phyloP scores from a whole-genome alignment of 169 alveolate species.

The Plasmodium coatneyi region DNA sequence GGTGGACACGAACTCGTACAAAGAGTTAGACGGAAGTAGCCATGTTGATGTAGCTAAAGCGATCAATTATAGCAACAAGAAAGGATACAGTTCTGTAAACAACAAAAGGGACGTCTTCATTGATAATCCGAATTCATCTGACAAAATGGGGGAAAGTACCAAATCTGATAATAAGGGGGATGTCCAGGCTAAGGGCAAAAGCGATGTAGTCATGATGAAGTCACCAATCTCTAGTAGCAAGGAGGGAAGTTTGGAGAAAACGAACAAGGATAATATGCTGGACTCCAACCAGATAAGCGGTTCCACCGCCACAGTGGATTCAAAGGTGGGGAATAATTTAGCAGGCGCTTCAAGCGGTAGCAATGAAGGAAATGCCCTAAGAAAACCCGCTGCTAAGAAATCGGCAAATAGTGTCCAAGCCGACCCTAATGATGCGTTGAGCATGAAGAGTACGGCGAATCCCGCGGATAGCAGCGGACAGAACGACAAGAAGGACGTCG shows the following conservation, averaged over 20 bases:
- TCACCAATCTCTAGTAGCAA: background rate
- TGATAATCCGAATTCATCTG: background rate
- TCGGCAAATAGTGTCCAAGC: background rate
- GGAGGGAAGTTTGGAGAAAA: background rate
- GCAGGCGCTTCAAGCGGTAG: background rate
- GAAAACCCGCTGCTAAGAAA: background rate
- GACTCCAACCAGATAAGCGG: background rate
- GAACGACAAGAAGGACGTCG: background rate
- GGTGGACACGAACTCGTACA: background rate
- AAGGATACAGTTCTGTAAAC: background rate
- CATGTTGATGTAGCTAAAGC: background rate
- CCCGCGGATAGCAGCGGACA: background rate
- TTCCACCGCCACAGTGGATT: background rate
- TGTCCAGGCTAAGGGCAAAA: background rate
- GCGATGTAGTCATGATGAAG: background rate
- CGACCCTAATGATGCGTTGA: background rate
- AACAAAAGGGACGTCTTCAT: background rate
- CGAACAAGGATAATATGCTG: background rate
- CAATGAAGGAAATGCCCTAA: background rate
- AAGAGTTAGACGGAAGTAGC: background rate
- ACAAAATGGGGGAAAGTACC: background rate
- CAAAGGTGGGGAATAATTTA: background rate
- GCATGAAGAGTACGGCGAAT: background rate
- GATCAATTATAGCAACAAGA: background rate
- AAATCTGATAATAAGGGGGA: background rate